phyloP scores from a whole-genome alignment of 2,329 filamentous ascomycete species.

The Metarhizium album region DNA sequence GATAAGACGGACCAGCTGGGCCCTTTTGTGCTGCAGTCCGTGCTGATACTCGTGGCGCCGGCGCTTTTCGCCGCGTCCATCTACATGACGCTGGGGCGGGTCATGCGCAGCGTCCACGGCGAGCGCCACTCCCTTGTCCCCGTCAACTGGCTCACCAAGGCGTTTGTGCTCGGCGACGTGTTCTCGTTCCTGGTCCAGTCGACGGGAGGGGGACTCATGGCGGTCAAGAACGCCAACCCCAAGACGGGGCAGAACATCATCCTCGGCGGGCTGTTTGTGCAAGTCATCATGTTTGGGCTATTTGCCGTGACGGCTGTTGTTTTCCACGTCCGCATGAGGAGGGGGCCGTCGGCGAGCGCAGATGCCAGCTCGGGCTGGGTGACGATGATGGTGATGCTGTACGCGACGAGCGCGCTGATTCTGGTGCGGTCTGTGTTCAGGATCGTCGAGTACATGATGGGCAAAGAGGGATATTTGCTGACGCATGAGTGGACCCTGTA shows the following conservation, averaged over 20 bases:
- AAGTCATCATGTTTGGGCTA: conserved; percentile 45
- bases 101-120: conserved; percentile 28
- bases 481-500: conserved; percentile 31
- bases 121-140: conserved; percentile 23
- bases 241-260: conserved; percentile 39
- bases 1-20: conserved; percentile 19
- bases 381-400: conserved; percentile 24
- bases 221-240: conserved; percentile 8
- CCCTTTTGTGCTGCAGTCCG: conserved; percentile 30
- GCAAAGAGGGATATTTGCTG: conserved; percentile 28
- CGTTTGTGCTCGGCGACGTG: conserved; percentile 45
- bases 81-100: conserved; percentile 38
- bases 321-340: conserved; percentile 32
- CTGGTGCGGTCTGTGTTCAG: conserved; percentile 34
- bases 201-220: conserved; percentile 29
- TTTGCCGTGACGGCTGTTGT: conserved; percentile 38
- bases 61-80: conserved; percentile 38
- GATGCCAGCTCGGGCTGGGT: conserved; percentile 19
- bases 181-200: conserved; percentile 41
- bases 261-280: conserved; percentile 44
- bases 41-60: conserved; percentile 35
- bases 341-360: conserved; percentile 9
- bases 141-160: conserved; percentile 35
- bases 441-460: conserved; percentile 36
- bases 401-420: conserved; percentile 27